Evolutionary conservation across 176 grass and related monocot genomes (phyloP).

Genomic region (Pharus latifolius): DNA sequence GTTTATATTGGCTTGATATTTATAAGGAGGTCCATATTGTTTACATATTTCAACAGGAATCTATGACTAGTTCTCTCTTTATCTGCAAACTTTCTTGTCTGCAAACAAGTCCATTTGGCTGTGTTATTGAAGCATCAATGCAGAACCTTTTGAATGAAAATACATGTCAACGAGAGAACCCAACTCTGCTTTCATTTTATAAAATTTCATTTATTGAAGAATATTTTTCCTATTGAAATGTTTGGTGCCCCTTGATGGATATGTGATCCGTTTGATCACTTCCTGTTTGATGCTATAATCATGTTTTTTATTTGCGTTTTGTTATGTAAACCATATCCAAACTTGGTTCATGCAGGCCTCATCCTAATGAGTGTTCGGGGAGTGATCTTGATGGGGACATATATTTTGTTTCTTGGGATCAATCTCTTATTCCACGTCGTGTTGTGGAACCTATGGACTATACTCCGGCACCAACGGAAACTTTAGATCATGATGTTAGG

Average conservation of each 20-base stretch:
- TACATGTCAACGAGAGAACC: background rate
- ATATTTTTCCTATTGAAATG: background rate
- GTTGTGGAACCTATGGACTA: constrained; percentile 65
- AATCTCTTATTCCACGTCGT: constrained; percentile 46
- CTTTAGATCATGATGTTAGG: constrained; percentile 78
- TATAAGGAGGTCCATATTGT: no score
- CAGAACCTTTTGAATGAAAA: background rate
- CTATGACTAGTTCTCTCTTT: no score
- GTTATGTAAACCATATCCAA: background rate
- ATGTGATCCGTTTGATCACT: background rate
- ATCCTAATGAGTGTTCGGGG: constrained; percentile 93
- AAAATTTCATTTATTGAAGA: background rate
- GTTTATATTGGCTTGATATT: no score
- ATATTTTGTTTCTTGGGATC: constrained; percentile 90
- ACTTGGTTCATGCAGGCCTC: constrained; percentile 42
- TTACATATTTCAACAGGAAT: no score
- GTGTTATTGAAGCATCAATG: background rate
- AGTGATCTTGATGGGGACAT: constrained; percentile 96
- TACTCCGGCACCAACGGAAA: constrained; percentile 45
- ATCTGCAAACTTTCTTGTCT: no score
- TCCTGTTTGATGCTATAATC: background rate
- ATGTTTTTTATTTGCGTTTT: constrained; percentile 10
- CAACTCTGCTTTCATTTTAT: background rate
- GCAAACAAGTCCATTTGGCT: background rate
- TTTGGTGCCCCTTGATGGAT: background rate